Base-by-base conservation (phyloP, 1,139 yeast species). In the Suhomyces ambrosiae region DNA sequence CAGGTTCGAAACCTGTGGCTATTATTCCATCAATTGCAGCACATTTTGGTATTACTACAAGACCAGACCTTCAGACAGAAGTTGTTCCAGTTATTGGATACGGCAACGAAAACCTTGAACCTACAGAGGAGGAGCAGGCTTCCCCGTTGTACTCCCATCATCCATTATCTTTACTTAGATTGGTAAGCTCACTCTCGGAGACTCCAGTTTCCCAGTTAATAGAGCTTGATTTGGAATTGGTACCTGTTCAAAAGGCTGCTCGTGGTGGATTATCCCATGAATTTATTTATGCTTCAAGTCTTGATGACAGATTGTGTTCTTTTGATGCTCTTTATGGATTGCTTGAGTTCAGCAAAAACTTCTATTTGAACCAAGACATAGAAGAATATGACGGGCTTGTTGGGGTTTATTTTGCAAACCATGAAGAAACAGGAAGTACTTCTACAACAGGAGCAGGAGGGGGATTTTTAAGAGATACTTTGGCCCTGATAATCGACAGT, bases 241-340 rank as follows among this genome's bases (percentile, higher is more conserved):
- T 55, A 41, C 74, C 69, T 42, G 65, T 64, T 19, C 76, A 71
- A 52, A 50, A 53, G 9, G 74, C 73, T 5, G 44, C 62, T 6
- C 55, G 67, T 32, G 76, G 76, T 11, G 77, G 77, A 2, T 47
- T 71, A 23, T 44, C 56, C 14, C 48, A 53, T 28, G 76, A 71
- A 41, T 71, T 71, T 42, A 56, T 71, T 32, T 68, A 61, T 47
- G 69, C 74, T 3, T 71, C 75, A 8, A 57, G 74, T 38, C 61
- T 71, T 31, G 77, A 71, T 45, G 77, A 71, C 45, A 56, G 76
- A 36, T 54, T 71, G 18, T 70, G 76, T 49, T 67, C 74, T 3
- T 71, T 53, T 44, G 63, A 68, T 22, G 75, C 75, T 4, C 49
- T 68, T 27, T 50, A 62, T 36, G 68, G 67, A 1, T 55, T 71